Conservation (phyloP, 768 basidiomycete species). For the Mycena vulgaris region DNA sequence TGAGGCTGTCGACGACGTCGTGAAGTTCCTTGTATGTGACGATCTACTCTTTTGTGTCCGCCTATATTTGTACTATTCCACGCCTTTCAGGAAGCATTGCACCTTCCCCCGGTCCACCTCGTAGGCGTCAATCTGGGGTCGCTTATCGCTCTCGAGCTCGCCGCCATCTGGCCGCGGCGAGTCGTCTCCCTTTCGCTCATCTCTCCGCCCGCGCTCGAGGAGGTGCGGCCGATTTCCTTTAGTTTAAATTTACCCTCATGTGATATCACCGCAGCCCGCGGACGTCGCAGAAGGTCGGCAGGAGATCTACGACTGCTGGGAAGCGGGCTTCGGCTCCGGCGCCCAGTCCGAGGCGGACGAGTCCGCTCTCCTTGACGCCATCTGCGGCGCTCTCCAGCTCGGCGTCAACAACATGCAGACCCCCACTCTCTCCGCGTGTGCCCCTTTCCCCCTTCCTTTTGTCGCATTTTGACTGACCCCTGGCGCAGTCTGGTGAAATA, state of each 20-base stretch:
- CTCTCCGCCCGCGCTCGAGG: slow-evolving; percentile 43
- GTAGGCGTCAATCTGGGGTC: slow-evolving; percentile 47
- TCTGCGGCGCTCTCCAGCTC: slow-evolving; percentile 36
- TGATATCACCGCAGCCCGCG: neutral
- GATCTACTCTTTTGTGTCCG: neutral
- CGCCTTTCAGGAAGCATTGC: slow-evolving; percentile 43
- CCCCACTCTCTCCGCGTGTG: slow-evolving; percentile 7
- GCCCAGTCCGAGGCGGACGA: slow-evolving; percentile 1
- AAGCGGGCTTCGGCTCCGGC: neutral
- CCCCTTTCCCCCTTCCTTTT: neutral
- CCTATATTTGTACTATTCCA: neutral
- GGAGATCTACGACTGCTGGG: neutral
- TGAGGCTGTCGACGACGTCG: slow-evolving; percentile 48
- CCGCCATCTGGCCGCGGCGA: slow-evolving; percentile 40
- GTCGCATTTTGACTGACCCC: neutral
- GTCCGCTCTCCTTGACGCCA: slow-evolving; percentile 30
- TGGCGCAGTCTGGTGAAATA: neutral
- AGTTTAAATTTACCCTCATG: no score
- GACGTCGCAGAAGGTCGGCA: neutral
- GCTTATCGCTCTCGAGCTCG: slow-evolving; percentile 44
- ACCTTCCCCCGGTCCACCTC: slow-evolving; percentile 47
- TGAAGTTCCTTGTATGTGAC: slow-evolving; percentile 44
- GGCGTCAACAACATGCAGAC: slow-evolving; percentile 30
- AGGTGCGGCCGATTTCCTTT: slow-evolving; percentile 44
- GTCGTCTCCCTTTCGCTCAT: slow-evolving; percentile 45